Evolutionary conservation across 345 rosid species (phyloP), one percentile per base, ranked within the genome.

Genomic region (Eucalyptus sp.): DNA sequence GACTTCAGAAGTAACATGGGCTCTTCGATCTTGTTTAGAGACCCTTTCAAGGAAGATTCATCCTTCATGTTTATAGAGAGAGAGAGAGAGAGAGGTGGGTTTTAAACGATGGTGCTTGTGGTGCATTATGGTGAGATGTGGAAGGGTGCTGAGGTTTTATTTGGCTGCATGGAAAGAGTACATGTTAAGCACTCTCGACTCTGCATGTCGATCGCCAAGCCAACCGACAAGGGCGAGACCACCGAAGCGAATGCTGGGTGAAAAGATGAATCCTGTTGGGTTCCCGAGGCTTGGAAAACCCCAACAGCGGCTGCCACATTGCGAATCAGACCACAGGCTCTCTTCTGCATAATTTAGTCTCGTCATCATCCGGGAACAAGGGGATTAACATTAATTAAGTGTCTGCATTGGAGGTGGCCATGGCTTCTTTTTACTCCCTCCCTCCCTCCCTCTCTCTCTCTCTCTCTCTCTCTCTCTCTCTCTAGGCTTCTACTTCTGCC

Each of bases 181-280:
- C 84, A 76, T 20, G 76, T n/a, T n/a, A n/a, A 64, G 37, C 76
- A 64, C 76, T 64, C 76, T n/a, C 20, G 48, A 76, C 48, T 20
- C 15, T 76, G 84, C 48, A 76, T 41, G 84, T 27, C 84, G 48
- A 41, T 76, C 15, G 60, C 84, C 84, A 76, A 76, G 93, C 88
- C 89, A 94, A 92, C 97, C 96, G 98, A 96, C 99, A 94, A 90
- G 91, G 93, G 93, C 93, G 91, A 93, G 92, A 92, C 93, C 97
- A 93, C 94, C 99, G 94, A 97, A 92, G 98, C 94, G 93, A 92
- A 87, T 96, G 99, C 96, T 93, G 96, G 92, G 48, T 41, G 48
- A 76, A 76, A 76, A 76, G 84, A 76, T 41, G 48, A 20, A 76
- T 37, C 27, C 27, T 52, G 20, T 18, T 33, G 56, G 64, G 20